These are phyloP conservation scores for Blastocystis sp. DNA, from an alignment of 352 stramenopile genomes.

Conservation along the genomic window DNA sequence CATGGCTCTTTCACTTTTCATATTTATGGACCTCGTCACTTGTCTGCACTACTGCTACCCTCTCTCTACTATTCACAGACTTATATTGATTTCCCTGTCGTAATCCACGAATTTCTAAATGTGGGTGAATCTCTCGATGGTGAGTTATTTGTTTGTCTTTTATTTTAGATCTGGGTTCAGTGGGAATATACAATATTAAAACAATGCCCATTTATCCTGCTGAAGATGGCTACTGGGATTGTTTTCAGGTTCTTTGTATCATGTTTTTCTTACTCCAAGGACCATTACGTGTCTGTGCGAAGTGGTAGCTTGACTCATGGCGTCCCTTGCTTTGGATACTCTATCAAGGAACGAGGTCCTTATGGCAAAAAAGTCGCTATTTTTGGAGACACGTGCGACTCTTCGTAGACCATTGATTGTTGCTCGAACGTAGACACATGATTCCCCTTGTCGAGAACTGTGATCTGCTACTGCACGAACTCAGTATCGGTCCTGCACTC, in stretches of 20 bases:
- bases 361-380: constrained; percentile 49
- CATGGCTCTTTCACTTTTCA: constrained; percentile 30
- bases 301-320: background rate
- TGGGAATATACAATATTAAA: background rate
- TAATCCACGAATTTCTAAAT: constrained; percentile 57
- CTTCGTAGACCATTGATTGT: background rate
- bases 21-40: constrained; percentile 68
- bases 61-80: constrained; percentile 67
- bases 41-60: constrained; percentile 71
- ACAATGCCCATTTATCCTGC: constrained; percentile 46
- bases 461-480: constrained; percentile 63
- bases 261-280: background rate
- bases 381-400: constrained; percentile 59
- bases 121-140: constrained; percentile 69
- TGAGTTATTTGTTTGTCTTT: constrained; percentile 64
- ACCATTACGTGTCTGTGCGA: background rate
- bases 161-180: background rate
- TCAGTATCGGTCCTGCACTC: background rate
- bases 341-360: background rate
- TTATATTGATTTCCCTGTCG: constrained; percentile 63
- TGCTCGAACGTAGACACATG: constrained; percentile 3
- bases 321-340: constrained; percentile 41
- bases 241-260: background rate
- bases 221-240: constrained; percentile 54
- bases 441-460: background rate